A percentile compares a stretch with the other conserved stretches of the same genome.
Conservation (phyloP, 2,329 filamentous ascomycete genomes). For the Cladophialophora carrionii region DNA sequence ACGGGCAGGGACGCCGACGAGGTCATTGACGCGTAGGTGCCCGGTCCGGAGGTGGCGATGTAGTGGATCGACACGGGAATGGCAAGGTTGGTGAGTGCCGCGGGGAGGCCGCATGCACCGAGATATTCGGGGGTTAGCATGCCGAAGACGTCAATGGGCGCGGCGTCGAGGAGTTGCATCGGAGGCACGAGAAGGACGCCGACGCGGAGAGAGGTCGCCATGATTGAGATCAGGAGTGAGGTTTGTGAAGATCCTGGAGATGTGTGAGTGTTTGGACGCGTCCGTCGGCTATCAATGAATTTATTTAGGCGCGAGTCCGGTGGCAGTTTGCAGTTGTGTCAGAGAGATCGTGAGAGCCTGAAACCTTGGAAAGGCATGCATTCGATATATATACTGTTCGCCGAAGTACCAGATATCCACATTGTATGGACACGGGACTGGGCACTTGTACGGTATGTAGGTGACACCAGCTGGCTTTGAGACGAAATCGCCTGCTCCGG, state of each 20-base stretch:
- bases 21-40: slow-evolving; percentile 36
- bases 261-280: background rate
- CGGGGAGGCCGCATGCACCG: slow-evolving; percentile 41
- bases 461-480: background rate
- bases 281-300: too few relatives aligned
- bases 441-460: background rate
- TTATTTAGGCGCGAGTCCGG: too few relatives aligned
- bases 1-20: slow-evolving; percentile 41
- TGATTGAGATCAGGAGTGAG: background rate
- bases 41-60: slow-evolving; percentile 38
- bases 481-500: background rate
- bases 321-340: background rate
- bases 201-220: slow-evolving; percentile 38
- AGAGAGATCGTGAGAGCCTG: background rate
- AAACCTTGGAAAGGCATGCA: background rate
- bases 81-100: slow-evolving; percentile 36
- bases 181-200: slow-evolving; percentile 45
- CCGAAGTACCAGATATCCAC: background rate
- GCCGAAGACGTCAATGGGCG: slow-evolving; percentile 46
- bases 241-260: background rate
- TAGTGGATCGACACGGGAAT: slow-evolving; percentile 40
- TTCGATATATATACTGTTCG: background rate
- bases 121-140: slow-evolving; percentile 45
- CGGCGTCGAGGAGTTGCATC: slow-evolving; percentile 48
- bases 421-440: background rate